phyloP scores from a whole-genome alignment of 2,329 filamentous ascomycete genomes.

The Microcyclosporella mali region DNA sequence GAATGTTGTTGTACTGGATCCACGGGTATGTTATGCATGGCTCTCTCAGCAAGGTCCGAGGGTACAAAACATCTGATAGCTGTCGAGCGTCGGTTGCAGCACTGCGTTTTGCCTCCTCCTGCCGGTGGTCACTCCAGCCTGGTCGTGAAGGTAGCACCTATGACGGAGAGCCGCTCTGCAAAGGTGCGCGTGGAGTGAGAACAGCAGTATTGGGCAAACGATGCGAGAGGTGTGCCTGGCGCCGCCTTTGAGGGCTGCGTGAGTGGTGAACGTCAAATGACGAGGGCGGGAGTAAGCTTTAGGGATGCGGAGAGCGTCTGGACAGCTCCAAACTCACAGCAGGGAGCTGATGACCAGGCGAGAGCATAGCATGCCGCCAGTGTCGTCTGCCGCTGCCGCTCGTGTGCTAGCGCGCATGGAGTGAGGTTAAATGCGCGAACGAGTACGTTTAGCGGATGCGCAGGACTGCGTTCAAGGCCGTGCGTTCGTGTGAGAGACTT shows the following conservation, averaged over 20 bases:
- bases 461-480: too few species aligned
- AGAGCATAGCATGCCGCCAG: constrained; percentile 13
- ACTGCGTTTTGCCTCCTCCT: too few species aligned
- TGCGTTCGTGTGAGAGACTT: too few species aligned
- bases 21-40: constrained; percentile 24
- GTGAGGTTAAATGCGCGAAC: too few species aligned
- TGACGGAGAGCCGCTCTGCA: constrained; percentile 3
- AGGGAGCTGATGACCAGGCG: constrained; percentile 17
- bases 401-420: too few species aligned
- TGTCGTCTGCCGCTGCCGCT: too few species aligned
- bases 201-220: neutral
- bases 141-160: constrained; percentile 4
- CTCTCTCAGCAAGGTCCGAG: constrained; percentile 14
- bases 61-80: too few species aligned
- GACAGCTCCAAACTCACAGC: constrained; percentile 19
- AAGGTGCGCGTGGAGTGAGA: neutral
- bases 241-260: neutral
- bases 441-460: too few species aligned
- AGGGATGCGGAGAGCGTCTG: constrained; percentile 19
- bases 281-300: constrained; percentile 19
- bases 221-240: neutral
- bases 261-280: constrained; percentile 17
- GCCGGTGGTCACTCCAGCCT: too few species aligned
- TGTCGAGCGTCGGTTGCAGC: too few species aligned
- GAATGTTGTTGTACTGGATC: constrained; percentile 11